phyloP scores from a whole-genome alignment of 2,329 filamentous ascomycete genomes.

The Ophiostoma piceae region DNA sequence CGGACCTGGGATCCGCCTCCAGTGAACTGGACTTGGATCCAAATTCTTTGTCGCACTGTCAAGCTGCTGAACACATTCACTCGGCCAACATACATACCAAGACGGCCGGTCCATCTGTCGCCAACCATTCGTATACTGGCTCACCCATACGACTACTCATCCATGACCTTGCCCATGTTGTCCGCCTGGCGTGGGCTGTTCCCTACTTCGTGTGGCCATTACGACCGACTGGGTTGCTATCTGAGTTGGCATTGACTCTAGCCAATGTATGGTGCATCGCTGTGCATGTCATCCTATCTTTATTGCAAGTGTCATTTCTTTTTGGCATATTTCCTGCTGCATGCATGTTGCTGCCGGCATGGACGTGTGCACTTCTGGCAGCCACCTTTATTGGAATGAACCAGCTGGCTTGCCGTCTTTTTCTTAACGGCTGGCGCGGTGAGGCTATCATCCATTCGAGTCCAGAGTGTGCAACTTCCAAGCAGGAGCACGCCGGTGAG shows the following conservation, averaged over 20 bases:
- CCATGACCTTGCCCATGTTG: constrained; percentile 53
- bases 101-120: background rate
- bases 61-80: background rate
- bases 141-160: constrained; percentile 47
- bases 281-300: constrained; percentile 53
- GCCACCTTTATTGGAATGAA: constrained; percentile 47
- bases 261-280: constrained; percentile 53
- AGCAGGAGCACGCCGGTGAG: constrained; percentile 54
- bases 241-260: constrained; percentile 58
- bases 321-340: constrained; percentile 52
- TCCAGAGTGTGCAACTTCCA: constrained; percentile 46
- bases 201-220: constrained; percentile 59
- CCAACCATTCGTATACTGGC: constrained; percentile 47
- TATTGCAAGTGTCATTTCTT: constrained; percentile 58
- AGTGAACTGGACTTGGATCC: background rate
- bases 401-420: constrained; percentile 42
- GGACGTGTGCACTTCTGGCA: constrained; percentile 40
- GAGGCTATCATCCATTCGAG: constrained; percentile 47
- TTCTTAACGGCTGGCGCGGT: constrained; percentile 50
- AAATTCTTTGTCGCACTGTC: background rate
- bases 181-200: constrained; percentile 50
- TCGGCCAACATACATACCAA: background rate
- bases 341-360: constrained; percentile 44
- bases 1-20: no score
- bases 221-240: constrained; percentile 48